phyloP scores from a whole-genome alignment of 148 eudicot genomes.

The Chenopodium berlandieri region DNA sequence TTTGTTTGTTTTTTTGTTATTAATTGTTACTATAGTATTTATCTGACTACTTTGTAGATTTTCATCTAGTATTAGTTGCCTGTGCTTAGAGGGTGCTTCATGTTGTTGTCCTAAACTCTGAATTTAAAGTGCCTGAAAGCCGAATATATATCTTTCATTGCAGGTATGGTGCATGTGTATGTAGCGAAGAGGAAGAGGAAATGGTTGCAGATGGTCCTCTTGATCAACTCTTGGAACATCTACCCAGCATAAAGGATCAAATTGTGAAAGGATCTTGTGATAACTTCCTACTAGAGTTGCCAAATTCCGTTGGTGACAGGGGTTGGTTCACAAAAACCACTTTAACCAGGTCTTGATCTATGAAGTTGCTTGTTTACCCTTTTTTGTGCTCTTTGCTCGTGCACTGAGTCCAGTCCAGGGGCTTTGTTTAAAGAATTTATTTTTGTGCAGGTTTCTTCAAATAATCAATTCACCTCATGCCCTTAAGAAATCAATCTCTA shows the following conservation, averaged over 20 bases:
- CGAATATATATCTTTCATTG: constrained; percentile 13
- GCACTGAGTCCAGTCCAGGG: background rate
- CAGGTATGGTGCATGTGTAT: constrained; percentile 72
- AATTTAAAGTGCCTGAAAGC: background rate
- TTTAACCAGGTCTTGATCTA: constrained; percentile 53
- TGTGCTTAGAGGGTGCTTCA: background rate
- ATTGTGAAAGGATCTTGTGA: constrained; percentile 48
- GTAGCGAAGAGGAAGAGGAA: constrained; percentile 50
- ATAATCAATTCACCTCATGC: constrained; percentile 56
- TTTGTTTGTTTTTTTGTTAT: background rate
- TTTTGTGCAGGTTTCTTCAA: constrained; percentile 57
- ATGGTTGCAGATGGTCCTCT: constrained; percentile 56
- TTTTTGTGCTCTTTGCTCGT: constrained; percentile 6
- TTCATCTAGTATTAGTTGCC: background rate
- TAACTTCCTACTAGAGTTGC: constrained; percentile 50
- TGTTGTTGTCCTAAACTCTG: background rate
- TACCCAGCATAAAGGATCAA: constrained; percentile 49
- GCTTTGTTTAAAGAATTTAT: constrained; percentile 8
- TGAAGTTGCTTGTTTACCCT: background rate
- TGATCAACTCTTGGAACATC: constrained; percentile 53
- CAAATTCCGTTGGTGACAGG: constrained; percentile 30
- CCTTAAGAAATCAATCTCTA: constrained; percentile 43
- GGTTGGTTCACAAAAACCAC: constrained; percentile 74
- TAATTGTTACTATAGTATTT: background rate
- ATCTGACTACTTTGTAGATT: background rate